Conservation (phyloP, 2,329 filamentous ascomycete genomes). For the Neophaeococcomyces mojaviensis region DNA sequence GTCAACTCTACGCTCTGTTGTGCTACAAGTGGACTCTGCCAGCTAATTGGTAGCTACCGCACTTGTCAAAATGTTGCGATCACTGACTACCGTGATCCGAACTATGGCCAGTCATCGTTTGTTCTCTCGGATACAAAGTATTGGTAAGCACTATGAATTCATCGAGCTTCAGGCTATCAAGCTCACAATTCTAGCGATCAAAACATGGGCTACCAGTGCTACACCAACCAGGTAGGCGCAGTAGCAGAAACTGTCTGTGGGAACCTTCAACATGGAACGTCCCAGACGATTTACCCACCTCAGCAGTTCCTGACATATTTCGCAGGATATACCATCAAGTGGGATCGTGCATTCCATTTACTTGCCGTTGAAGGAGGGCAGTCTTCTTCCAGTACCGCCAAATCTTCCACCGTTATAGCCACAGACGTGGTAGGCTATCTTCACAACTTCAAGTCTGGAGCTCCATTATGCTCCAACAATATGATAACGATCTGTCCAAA, state of each 20-base stretch:
- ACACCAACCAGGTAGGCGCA: not conserved
- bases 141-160: not conserved
- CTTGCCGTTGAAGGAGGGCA: not conserved
- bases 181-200: not conserved
- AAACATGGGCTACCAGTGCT: not conserved
- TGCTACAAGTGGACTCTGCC: no score
- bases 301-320: not conserved
- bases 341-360: not conserved
- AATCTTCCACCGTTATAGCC: not conserved
- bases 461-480: not conserved
- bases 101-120: no score
- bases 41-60: no score
- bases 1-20: no score
- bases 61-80: no score
- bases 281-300: not conserved
- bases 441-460: not conserved
- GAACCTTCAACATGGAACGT: not conserved
- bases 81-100: no score
- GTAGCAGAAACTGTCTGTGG: not conserved
- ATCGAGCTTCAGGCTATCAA: not conserved
- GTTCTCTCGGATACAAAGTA: not conserved
- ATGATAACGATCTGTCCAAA: constrained; percentile 1
- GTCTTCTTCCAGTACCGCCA: not conserved
- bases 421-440: not conserved
- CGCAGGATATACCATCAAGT: not conserved